Base-by-base conservation (phyloP, 2,329 filamentous ascomycete species). In the Phialophora macrospora region DNA sequence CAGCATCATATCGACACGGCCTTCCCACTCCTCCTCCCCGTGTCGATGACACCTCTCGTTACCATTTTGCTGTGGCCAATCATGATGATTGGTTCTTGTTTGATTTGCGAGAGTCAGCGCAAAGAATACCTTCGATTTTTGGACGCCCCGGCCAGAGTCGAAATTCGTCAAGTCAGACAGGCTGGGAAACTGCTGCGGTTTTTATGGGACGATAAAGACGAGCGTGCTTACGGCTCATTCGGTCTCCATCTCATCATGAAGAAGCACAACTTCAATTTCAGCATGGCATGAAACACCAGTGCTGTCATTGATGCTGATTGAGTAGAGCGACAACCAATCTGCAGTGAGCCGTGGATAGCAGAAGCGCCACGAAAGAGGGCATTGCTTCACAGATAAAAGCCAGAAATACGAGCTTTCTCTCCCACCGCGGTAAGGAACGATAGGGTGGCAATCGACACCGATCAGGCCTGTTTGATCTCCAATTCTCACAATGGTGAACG, bases 11-110 rank as follows among this genome's bases (percentile, higher is more conserved):
- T 68, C 38, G 62, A 68, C 38, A 52, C 3, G 17, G 44, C 46
- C 4, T 17, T 38, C 12, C 44, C 46, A 4, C 38, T 62, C 4
- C n/a, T 60, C 14, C 4, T 34, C 14, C n/a, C 44, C 7, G 20
- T 64, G 14, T 5, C 17, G 30, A 14, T 24, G 28, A 64, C 66
- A 2, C 62, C 64, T 20, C 62, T 59, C 28, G 55, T 34, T 8
- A 67, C 62, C 4, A 57, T 71, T 20, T 4, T 69, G 24, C 55
- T 71, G 12, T 69, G 70, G 64, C 66, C 70, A 11, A n/a, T 67
- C 8, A 68, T 71, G 62, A 69, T 71, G 9, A 38, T 66, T 26
- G 70, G 70, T 3, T 70, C 70, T 11, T 71, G 66, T 51, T 30
- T 71, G 49, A 62, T 65, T 17, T 17, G 38, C 24, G 41, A 66